Conservation (phyloP, 2,329 filamentous ascomycete genomes). For the Cladosporium cucumerinum region DNA sequence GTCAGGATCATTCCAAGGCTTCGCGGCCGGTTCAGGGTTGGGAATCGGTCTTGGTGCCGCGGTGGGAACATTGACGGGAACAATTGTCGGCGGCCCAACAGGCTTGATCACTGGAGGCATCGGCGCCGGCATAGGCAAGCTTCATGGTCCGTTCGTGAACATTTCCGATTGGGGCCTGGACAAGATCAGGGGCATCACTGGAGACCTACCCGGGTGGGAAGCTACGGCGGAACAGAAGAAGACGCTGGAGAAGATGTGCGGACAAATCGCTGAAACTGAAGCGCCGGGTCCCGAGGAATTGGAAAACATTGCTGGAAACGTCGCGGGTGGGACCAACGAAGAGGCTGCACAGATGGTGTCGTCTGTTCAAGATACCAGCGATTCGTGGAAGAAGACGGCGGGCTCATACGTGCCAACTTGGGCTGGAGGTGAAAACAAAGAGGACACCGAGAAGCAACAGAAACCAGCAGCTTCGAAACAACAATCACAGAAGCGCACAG, state of each 20-base stretch:
- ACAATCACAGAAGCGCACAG: not conserved
- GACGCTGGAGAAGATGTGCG: constrained; percentile 33
- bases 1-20: constrained; percentile 32
- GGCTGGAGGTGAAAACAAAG: not conserved
- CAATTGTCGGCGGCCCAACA: constrained; percentile 30
- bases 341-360: not conserved
- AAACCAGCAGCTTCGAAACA: not conserved
- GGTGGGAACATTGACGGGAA: constrained; percentile 31
- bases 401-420: not conserved
- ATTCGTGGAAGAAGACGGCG: not conserved
- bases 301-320: constrained; percentile 9
- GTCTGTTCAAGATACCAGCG: not conserved
- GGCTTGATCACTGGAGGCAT: constrained; percentile 29
- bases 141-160: constrained; percentile 32
- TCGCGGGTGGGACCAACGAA: not conserved
- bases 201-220: constrained; percentile 29
- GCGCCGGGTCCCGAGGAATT: constrained; percentile 24
- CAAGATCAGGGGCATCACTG: constrained; percentile 28
- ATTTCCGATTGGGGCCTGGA: constrained; percentile 26
- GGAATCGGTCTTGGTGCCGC: constrained; percentile 28
- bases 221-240: constrained; percentile 33
- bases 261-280: constrained; percentile 29
- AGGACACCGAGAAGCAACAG: constrained; percentile 1
- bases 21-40: constrained; percentile 31
- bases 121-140: constrained; percentile 26